Base-by-base conservation (phyloP, 306 rosid genomes). In the Vicia faba region DNA sequence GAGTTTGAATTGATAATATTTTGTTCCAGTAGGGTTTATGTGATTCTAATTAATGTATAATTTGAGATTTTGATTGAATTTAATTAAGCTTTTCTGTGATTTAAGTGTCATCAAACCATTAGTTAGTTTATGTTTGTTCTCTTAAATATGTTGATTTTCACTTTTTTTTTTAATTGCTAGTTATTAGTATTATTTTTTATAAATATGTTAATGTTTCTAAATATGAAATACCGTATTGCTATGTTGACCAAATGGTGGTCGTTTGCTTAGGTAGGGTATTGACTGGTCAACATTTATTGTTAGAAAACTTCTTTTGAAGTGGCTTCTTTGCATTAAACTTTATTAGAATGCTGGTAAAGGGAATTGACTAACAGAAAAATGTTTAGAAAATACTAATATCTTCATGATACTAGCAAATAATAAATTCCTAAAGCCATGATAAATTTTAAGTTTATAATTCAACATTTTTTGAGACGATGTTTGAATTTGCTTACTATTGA, bases 231-330 rank as follows among this genome's bases (percentile, higher is more conserved):
- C 46, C 25, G 11, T 48, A 44, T 15, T 61, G 8, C 18, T 53
- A 15, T 51, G 44, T 73, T 75, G 66, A 75, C 82, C 68, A 23
- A 50, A 11, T 66, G 77, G 50, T 63, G 54, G 45, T 57, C 64
- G 40, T 54, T 54, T 44, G 11, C 31, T 60, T 11, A 23, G 50
- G 76, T 43, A 54, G 39, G 67, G 69, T 61, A 62, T 77, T 66
- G 69, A 78, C 59, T 16, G 43, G 12, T 60, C 19, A 61, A 51
- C 63, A 13, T 11, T 38, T 26, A 55, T 70, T 44, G 40, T 25
- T 36, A 3, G 31, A 58, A 35, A 25, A 23, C 28, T 73, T 62
- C 62, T 33, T 58, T 48, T 2, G 33, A 29, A 65, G 66, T 41
- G 33, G 48, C 59, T 44, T 33, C 38, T 6, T 1, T 25, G 18